Conservation (phyloP, 1,284 basidiomycete species). For the Malassezia nana region DNA sequence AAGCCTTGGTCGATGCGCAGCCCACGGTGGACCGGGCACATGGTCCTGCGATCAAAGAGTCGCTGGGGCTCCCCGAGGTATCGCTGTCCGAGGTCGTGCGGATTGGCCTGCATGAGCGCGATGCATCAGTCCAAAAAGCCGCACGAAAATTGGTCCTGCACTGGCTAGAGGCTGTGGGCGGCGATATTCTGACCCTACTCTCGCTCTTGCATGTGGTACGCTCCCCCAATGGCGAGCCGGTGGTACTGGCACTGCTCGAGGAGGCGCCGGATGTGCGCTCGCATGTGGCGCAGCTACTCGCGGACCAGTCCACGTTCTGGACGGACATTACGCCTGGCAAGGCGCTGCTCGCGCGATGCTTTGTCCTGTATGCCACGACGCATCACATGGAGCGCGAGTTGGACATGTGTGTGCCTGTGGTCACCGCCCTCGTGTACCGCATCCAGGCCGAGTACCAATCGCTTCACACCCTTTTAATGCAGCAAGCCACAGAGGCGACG, state of each 20-base stretch:
- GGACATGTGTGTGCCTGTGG: conserved; percentile 71
- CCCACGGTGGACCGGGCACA: conserved; percentile 7
- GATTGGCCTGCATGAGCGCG: conserved; percentile 77
- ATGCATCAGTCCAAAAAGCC: conserved; percentile 68
- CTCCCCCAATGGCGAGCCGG: conserved; percentile 59
- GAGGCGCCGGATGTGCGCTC: conserved; percentile 58
- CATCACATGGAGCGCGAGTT: conserved; percentile 58
- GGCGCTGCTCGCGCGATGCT: conserved; percentile 72
- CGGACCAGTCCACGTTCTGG: conserved; percentile 70
- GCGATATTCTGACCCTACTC: conserved; percentile 53
- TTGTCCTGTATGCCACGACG: conserved; percentile 67
- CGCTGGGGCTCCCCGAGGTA: conserved; percentile 29
- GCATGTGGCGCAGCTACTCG: conserved; percentile 53
- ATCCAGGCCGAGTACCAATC: conserved; percentile 58
- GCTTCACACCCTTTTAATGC: conserved; percentile 26
- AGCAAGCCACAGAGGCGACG: conserved; percentile 25
- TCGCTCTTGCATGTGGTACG: conserved; percentile 58
- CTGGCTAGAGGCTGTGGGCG: conserved; percentile 37
- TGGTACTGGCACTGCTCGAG: conserved; percentile 59
- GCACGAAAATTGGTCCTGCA: conserved; percentile 55
- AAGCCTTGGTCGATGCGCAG: conserved; percentile 22
- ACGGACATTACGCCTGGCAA: conserved; percentile 65
- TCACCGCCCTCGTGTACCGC: conserved; percentile 76
- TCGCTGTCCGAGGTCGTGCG: conserved; percentile 30
- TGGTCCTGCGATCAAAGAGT: conserved; percentile 10